Evolutionary conservation across 148 eudicot genomes (phyloP), one percentile per base, ranked within the genome.

Genomic region (Rhododendron ferrugineum): DNA sequence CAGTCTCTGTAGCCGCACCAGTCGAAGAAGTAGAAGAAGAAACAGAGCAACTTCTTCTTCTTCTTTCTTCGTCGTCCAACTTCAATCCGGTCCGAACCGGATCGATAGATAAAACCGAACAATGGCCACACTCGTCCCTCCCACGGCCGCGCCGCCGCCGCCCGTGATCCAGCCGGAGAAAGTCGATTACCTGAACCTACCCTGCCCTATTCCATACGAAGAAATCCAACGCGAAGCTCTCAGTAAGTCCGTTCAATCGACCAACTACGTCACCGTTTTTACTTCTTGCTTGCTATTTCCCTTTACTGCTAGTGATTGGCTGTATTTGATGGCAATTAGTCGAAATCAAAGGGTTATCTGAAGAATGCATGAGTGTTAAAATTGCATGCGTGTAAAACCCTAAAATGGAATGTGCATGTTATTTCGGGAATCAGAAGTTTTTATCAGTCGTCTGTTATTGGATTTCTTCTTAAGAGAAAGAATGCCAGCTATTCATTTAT

Each of bases 171-270:
- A 86, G 84, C 86, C 84, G 83, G 90, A 93, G 88, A 92, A 90
- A 90, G 94, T 93, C 3, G 98, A 96, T 88, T 96, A 93, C 91
- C 30, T 88, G 83, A 89, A 93, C 86, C 91, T 96, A 2, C 97
- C 99, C 70, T 93, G 98, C 75, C 99, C 99, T 66, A 88, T 95
- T 78, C 94, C 98, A 0, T 96, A 92, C 83, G 99, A 96, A 88
- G 99, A 95, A 86, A 90, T 95, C 85, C 95, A 94, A 58, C 97
- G 99, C 54, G 99, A 96, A 89, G 95, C 99, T 83, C 78, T 96
- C 80, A 96, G 99, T 96, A 85, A 87, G 90, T 93, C 77, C 77
- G 5, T 78, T 32, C 50, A 73, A 49, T 49, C 42, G 3, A 28
- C 1, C 1, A 2, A 6, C 34, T 32, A 10, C 50, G 52, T 74